phyloP scores from a whole-genome alignment of 176 grass and related monocot genomes.

The Triticum aestivum region IWGSC_CS_RefSeq_v2.1 NC_057812.1:657688230-657688729 shows the following conservation, averaged over 20 bases:
- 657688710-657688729: background rate
- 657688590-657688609: constrained; percentile 47
- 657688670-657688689: constrained; percentile 22
- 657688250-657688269: background rate
- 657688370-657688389: constrained; percentile 18
- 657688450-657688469: background rate
- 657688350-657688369: background rate
- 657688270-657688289: background rate
- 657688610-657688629: background rate
- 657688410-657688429: constrained; percentile 23
- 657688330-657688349: background rate
- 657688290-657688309: background rate
- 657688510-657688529: constrained; percentile 52
- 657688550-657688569: constrained; percentile 51
- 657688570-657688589: constrained; percentile 28
- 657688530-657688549: constrained; percentile 41
- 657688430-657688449: constrained; percentile 26
- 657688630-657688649: background rate
- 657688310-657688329: background rate
- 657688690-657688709: constrained; percentile 10
- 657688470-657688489: constrained; percentile 34
- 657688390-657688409: constrained; percentile 34
- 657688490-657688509: constrained; percentile 26
- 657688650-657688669: background rate
- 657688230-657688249: background rate